Base-by-base conservation (phyloP, 306 rosid genomes). In the Glycine soja region DNA sequence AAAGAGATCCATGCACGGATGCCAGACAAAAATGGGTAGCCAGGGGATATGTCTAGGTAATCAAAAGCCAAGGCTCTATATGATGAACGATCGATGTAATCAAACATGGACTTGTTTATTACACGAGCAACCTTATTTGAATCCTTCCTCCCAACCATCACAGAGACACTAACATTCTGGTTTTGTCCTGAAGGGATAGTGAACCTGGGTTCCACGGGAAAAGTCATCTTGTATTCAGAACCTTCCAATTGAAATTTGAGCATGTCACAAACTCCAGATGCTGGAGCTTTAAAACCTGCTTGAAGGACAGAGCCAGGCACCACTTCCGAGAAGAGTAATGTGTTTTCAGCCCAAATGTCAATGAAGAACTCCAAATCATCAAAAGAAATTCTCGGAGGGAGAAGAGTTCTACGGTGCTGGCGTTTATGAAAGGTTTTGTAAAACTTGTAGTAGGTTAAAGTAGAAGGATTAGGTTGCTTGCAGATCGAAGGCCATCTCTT, bases 401-500 rank as follows among this genome's bases (percentile, higher is more conserved):
- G 94, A 86, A 91, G 96, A n/a, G 84, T 79, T 85, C 75, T 87
- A 11, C 66, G 62, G 65, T 80, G 87, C 69, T 81, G 91, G 43
- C 96, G 90, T 68, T 83, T 95, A 84, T 89, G 70, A 34, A 93
- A 92, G 18, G 88, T 87, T 87, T 82, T 86, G 77, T 88, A 96
- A 3, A 96, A 76, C 80, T 87, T 88, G 82, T 83, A 87, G 89
- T 90, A 93, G 7, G 92, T 86, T 78, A 46, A 24, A 38, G 89
- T 80, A 3, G 97, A 90, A 64, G 92, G 91, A 51, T 86, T 83
- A 57, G 93, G 89, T 54, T 65, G 86, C 89, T 89, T 96, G 96
- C 97, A 92, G 74, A 89, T 85, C 6, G 99, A 96, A 63, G 99
- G 99, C 98, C 99, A 93, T 82, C 89, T 91, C 89, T 90, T 89